A percentile compares a stretch with the other conserved stretches of the same genome.
phyloP scores from a whole-genome alignment of 441 rosid genomes.

The Corymbia citriodora region DNA sequence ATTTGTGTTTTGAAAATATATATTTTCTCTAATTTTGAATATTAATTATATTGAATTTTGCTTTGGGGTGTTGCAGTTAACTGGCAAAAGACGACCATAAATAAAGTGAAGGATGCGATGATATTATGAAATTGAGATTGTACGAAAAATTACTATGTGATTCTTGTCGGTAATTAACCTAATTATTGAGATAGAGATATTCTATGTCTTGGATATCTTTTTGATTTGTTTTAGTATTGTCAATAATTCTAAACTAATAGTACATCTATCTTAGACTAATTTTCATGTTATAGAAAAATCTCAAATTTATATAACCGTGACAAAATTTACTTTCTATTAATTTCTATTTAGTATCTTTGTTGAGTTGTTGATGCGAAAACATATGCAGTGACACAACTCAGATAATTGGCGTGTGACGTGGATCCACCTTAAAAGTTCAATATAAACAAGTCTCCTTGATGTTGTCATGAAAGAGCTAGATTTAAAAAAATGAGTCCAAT shows the following conservation, averaged over 20 bases:
- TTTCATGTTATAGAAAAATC: background rate
- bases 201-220: accelerated
- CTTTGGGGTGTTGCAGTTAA: background rate
- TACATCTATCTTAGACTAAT: background rate
- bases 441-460: accelerated
- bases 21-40: no score
- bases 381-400: background rate
- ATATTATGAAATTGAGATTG: background rate
- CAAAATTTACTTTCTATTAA: accelerated
- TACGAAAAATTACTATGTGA: background rate
- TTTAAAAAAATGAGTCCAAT: no score
- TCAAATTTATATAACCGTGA: accelerated
- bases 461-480: accelerated
- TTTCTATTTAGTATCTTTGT: background rate
- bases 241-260: background rate
- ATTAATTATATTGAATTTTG: background rate
- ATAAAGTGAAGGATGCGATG: background rate
- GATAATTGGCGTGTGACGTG: accelerated
- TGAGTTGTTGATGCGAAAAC: background rate
- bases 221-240: background rate
- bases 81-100: background rate
- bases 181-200: background rate
- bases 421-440: background rate
- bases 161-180: background rate
- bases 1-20: no score